These are phyloP conservation scores for Teunomyces tritomae DNA, from an alignment of 805 yeast species.

Conservation along the genomic window DNA sequence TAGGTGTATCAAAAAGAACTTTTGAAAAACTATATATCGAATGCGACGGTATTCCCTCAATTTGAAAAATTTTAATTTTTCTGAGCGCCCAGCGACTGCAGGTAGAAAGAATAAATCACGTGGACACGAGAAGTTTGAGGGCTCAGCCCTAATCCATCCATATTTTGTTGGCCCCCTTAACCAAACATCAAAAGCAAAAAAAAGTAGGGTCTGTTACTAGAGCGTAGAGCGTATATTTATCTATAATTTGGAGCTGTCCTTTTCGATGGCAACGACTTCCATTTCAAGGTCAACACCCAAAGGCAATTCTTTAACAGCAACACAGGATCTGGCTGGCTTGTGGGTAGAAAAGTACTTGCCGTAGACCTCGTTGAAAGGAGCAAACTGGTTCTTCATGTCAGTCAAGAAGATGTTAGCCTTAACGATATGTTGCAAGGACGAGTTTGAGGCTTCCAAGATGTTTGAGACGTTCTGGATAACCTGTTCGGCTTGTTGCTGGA, in stretches of 20 bases:
- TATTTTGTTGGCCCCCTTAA: background rate
- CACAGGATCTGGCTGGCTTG: constrained; percentile 97
- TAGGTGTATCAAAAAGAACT: constrained; percentile 13
- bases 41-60: constrained; percentile 4
- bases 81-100: background rate
- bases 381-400: constrained; percentile 79
- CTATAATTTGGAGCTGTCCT: constrained; percentile 34
- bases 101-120: background rate
- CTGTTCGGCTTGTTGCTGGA: constrained; percentile 76
- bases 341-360: constrained; percentile 70
- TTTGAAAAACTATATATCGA: constrained; percentile 7
- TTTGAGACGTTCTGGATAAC: constrained; percentile 63
- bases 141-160: background rate
- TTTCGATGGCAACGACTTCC: constrained; percentile 87
- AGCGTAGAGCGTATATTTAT: background rate
- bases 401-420: constrained; percentile 89
- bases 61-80: constrained; percentile 3
- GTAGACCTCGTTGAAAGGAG: constrained; percentile 82
- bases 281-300: constrained; percentile 84
- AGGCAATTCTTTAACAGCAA: constrained; percentile 90
- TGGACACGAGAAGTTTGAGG: background rate
- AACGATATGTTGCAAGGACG: constrained; percentile 77
- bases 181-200: background rate
- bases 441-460: constrained; percentile 81
- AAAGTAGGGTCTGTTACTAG: no score